Base-by-base conservation (phyloP, 2,329 filamentous ascomycete species). In the Pestalotiopsis sp. region DNA sequence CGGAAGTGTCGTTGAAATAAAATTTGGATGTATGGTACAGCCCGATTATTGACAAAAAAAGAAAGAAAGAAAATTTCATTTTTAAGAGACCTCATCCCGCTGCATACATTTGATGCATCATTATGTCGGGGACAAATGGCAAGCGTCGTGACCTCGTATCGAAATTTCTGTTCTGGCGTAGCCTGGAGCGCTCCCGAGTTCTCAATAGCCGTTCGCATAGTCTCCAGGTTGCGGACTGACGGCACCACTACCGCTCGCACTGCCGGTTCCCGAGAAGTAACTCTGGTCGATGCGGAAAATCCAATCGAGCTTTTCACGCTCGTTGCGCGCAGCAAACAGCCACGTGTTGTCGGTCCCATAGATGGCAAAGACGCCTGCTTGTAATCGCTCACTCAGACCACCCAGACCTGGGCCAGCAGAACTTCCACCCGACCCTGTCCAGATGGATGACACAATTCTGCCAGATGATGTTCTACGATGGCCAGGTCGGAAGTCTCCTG, bases 261-360 rank as follows among this genome's bases (percentile, higher is more conserved):
- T 86, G 58, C 82, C 82, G 67, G 80, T 83, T 12, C 80, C 83
- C 45, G 85, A 83, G 74, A 87, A 80, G 73, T 87, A 89, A 65
- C 91, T 93, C 84, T 97, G 92, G 80, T 99, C 96, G 74, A 99
- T 94, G 76, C 92, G 92, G 80, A 97, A 88, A 74, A 99, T 97
- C 96, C 96, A 99, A 79, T 98, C 96, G 74, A 95, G 91, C 85
- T 98, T 97, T 80, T 98, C 95, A 63, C 91, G 88, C 83, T 98
- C 95, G 75, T 90, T 95, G 69, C 94, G 87, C 27, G 94, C 93
- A 14, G 94, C 93, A 80, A 99, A 98, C 56, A 99, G 85, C 88
- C 95, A 99, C 40, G 95, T 97, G 80, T 98, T 98, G 79, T 96
- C 92, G 69, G 92, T 93, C 57, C 93, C 95, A 78, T 98, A 99